Evolutionary conservation across 345 rosid genomes (phyloP).

Genomic region (Eucalyptus rudis): DNA sequence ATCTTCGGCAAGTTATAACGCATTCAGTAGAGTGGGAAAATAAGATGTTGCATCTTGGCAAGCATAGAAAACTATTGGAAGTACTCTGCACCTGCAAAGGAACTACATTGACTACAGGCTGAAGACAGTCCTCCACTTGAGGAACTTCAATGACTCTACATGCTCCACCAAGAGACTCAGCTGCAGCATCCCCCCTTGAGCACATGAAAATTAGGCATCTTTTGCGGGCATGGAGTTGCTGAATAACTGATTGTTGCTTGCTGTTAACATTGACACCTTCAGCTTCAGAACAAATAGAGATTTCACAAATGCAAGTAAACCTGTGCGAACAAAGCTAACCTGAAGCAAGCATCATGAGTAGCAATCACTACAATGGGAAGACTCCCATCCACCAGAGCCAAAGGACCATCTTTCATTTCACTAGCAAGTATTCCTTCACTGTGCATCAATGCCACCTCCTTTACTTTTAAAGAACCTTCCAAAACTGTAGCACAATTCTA

Average conservation of each 20-base stretch:
- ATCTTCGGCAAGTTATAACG: neutral
- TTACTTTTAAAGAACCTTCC: slow-evolving; percentile 94
- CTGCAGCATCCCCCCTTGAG: slow-evolving; percentile 61
- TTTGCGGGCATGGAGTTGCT: slow-evolving; percentile 88
- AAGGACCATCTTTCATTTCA: slow-evolving; percentile 94
- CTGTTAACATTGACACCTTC: slow-evolving; percentile 8
- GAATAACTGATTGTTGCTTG: slow-evolving; percentile 89
- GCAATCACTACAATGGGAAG: slow-evolving; percentile 78
- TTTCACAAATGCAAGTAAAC: neutral
- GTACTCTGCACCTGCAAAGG: slow-evolving; percentile 28
- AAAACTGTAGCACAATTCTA: slow-evolving; percentile 90
- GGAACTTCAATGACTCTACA: slow-evolving; percentile 80
- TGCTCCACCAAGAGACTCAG: slow-evolving; percentile 51
- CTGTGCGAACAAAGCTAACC: slow-evolving; percentile 16
- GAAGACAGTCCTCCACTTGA: slow-evolving; percentile 89
- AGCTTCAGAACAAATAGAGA: neutral
- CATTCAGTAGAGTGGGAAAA: neutral
- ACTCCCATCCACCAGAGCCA: slow-evolving; percentile 82
- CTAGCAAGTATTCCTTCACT: slow-evolving; percentile 95
- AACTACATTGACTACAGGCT: slow-evolving; percentile 57
- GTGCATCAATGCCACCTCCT: slow-evolving; percentile 95
- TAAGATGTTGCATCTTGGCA: neutral
- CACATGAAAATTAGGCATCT: slow-evolving; percentile 81
- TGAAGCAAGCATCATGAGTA: slow-evolving; percentile 77
- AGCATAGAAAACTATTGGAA: neutral